phyloP scores from a whole-genome alignment of 805 yeast genomes.

The Nakazawaea ishiwadae region DNA sequence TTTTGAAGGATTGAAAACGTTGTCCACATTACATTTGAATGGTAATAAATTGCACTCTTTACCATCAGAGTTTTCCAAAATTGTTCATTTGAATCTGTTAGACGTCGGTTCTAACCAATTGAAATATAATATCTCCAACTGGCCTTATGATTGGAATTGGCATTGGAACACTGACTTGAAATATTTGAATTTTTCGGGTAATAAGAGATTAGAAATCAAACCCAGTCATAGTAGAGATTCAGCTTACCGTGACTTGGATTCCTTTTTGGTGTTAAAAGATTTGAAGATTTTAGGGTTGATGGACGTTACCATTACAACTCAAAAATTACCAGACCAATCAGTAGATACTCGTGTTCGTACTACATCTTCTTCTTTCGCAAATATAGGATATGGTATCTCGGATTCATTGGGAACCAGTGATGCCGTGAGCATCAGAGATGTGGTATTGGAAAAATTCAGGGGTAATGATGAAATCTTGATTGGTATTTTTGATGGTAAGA shows the following conservation, averaged over 20 bases:
- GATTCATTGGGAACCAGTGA: conserved; percentile 73
- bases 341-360: conserved; percentile 84
- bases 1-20: conserved; percentile 52
- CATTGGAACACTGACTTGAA: conserved; percentile 69
- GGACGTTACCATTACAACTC: conserved; percentile 91
- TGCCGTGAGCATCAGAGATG: conserved; percentile 70
- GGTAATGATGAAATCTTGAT: conserved; percentile 79
- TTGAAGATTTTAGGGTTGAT: conserved; percentile 77
- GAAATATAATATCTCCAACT: conserved; percentile 88
- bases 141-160: conserved; percentile 99
- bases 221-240: conserved; percentile 55
- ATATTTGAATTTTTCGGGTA: conserved; percentile 88
- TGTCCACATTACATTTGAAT: conserved; percentile 66
- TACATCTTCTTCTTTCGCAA: conserved; percentile 73
- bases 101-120: conserved; percentile 91
- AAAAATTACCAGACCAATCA: conserved; percentile 84
- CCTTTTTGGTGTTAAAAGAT: conserved; percentile 55
- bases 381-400: conserved; percentile 85
- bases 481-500: conserved; percentile 83
- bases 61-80: conserved; percentile 82
- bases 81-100: conserved; percentile 57
- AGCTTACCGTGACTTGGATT: conserved; percentile 60
- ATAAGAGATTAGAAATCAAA: conserved; percentile 84
- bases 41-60: conserved; percentile 81
- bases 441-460: conserved; percentile 81